Conservation (phyloP, 2,329 filamentous ascomycete genomes). For the Aschersonia sp. region DNA sequence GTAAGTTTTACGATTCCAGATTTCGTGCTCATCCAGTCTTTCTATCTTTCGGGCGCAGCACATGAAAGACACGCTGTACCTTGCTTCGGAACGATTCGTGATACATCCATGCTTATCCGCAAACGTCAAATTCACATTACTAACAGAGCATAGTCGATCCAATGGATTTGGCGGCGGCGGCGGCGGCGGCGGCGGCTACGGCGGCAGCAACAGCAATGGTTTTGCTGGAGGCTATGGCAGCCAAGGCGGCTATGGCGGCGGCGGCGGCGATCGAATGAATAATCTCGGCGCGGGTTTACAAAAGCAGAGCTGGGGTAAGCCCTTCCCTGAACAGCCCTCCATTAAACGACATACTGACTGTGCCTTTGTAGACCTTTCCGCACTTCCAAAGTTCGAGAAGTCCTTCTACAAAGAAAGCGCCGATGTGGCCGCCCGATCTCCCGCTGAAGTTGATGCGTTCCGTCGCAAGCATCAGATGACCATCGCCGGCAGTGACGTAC, state of each 20-base stretch:
- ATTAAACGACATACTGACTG: neutral
- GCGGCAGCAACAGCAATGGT: constrained; percentile 17
- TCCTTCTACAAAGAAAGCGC: constrained; percentile 97
- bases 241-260: constrained; percentile 14
- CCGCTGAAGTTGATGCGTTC: constrained; percentile 75
- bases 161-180: constrained; percentile 12
- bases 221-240: constrained; percentile 41
- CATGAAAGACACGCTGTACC: neutral
- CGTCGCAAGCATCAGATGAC: constrained; percentile 75
- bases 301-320: constrained; percentile 77
- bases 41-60: neutral
- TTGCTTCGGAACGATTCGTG: neutral
- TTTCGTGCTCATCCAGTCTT: too few species aligned
- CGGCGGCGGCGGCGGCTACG: constrained; percentile 19
- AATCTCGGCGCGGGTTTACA: constrained; percentile 78
- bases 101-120: too few species aligned
- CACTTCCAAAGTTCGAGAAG: constrained; percentile 94
- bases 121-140: constrained; percentile 5
- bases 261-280: constrained; percentile 75
- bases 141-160: constrained; percentile 31
- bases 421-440: constrained; percentile 57
- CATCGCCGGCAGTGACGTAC: constrained; percentile 64
- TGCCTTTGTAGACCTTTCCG: constrained; percentile 46
- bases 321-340: neutral
- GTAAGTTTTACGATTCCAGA: constrained; percentile 14